Percentiles rank a stretch among this genome's conserved stretches.
phyloP scores from a whole-genome alignment of 2,329 filamentous ascomycete species.

The Tolypocladium album region DNA sequence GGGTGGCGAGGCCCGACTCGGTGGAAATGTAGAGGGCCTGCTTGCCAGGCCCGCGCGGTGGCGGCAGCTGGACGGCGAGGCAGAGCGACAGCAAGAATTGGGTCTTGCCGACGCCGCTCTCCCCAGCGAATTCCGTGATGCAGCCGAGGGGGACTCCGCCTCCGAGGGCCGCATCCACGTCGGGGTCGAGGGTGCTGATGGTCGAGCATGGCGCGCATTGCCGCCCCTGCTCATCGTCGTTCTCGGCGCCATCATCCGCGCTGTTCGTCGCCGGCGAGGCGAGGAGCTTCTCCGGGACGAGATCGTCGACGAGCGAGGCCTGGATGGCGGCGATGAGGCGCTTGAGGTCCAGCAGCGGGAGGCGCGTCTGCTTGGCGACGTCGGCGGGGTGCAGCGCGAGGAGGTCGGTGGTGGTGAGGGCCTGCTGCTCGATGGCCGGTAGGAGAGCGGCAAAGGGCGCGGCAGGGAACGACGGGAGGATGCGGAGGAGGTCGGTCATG shows the following conservation, averaged over 20 bases:
- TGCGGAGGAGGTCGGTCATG: slow-evolving; percentile 80
- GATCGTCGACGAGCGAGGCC: slow-evolving; percentile 54
- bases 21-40: slow-evolving; percentile 91
- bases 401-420: slow-evolving; percentile 71
- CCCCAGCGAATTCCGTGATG: slow-evolving; percentile 82
- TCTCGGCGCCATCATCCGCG: background rate
- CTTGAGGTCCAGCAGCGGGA: slow-evolving; percentile 72
- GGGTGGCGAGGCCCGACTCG: slow-evolving; percentile 75
- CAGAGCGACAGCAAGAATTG: slow-evolving; percentile 82
- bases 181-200: slow-evolving; percentile 72
- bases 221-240: background rate
- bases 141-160: slow-evolving; percentile 75
- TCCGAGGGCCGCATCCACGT: slow-evolving; percentile 57
- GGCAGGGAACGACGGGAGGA: slow-evolving; percentile 71
- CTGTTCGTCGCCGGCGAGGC: background rate
- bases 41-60: slow-evolving; percentile 58
- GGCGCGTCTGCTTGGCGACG: slow-evolving; percentile 73
- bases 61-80: slow-evolving; percentile 71
- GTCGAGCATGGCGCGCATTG: background rate
- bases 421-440: slow-evolving; percentile 66
- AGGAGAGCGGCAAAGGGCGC: slow-evolving; percentile 64
- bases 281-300: slow-evolving; percentile 17
- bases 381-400: slow-evolving; percentile 74
- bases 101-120: slow-evolving; percentile 91
- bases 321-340: slow-evolving; percentile 59